Conservation (phyloP, 345 rosid genomes). For the thale cress (Arabidopsis thaliana) region DNA sequence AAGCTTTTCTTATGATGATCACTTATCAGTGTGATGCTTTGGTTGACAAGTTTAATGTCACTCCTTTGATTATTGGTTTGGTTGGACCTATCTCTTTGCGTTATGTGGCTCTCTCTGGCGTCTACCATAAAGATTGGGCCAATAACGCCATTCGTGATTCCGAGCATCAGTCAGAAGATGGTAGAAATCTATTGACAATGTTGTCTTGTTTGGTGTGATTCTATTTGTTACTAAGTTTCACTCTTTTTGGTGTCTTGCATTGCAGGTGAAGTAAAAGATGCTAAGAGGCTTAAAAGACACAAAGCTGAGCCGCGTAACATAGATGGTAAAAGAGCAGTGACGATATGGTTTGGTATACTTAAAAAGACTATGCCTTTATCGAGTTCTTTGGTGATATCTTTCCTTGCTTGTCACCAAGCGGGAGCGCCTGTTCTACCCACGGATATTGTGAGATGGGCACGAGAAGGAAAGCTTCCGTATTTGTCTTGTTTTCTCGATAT, state of each 20-base stretch:
- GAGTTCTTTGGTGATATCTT: conserved; percentile 68
- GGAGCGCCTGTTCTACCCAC: conserved; percentile 74
- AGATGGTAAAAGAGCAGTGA: conserved; percentile 64
- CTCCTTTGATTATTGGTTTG: conserved; percentile 70
- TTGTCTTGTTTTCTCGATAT: conserved; percentile 66
- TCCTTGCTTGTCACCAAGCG: conserved; percentile 74
- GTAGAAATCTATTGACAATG: neutral
- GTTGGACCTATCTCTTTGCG: conserved; percentile 63
- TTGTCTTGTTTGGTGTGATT: neutral
- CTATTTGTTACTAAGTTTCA: neutral
- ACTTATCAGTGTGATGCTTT: conserved; percentile 76
- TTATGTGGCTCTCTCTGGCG: conserved; percentile 54
- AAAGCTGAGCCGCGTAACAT: conserved; percentile 57
- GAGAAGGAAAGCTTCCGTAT: conserved; percentile 77
- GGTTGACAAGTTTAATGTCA: conserved; percentile 59
- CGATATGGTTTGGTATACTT: conserved; percentile 65
- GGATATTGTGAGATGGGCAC: conserved; percentile 70
- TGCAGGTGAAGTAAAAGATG: conserved; percentile 47
- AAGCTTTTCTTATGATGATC: conserved; percentile 72
- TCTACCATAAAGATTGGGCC: conserved; percentile 67
- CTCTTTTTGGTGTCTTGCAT: neutral
- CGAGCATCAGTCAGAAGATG: conserved; percentile 56
- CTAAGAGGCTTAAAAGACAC: conserved; percentile 26
- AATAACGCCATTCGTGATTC: conserved; percentile 59
- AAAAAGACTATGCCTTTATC: conserved; percentile 59